A percentile compares a stretch with the other conserved stretches of the same genome.
Conservation (phyloP, 2,329 filamentous ascomycete genomes). For the Emergomyces pasteurianus region DNA sequence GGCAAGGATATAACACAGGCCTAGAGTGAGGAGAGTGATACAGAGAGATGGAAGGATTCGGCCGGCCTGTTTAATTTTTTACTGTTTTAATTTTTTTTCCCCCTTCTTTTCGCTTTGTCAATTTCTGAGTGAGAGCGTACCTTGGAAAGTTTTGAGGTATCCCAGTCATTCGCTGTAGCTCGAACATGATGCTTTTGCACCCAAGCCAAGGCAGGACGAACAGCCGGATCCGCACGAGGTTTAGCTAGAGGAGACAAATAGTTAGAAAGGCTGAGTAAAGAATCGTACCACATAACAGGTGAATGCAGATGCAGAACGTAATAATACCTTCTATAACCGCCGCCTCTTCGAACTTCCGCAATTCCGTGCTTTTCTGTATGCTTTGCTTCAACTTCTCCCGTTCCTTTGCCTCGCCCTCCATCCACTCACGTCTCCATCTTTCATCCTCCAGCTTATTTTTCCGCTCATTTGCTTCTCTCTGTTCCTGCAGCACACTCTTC, state of each 20-base stretch:
- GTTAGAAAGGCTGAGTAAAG: not conserved
- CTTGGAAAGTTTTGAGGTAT: conserved; percentile 24
- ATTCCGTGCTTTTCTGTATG: conserved; percentile 22
- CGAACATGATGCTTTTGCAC: conserved; percentile 31
- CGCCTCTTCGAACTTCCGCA: conserved; percentile 25
- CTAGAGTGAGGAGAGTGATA: conserved; percentile 27
- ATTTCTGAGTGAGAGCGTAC: conserved; percentile 14
- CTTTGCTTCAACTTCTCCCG: conserved; percentile 21
- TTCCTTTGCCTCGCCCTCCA: conserved; percentile 38
- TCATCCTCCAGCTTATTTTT: conserved; percentile 33
- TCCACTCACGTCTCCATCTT: conserved; percentile 40
- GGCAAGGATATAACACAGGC: conserved; percentile 33
- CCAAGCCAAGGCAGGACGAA: conserved; percentile 31
- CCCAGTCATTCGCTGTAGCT: conserved; percentile 23
- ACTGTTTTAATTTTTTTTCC: not conserved
- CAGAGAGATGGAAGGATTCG: conserved; percentile 38
- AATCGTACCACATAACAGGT: not conserved
- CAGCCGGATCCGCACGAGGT: conserved; percentile 28
- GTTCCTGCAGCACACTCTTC: conserved; percentile 30
- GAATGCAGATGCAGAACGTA: not conserved
- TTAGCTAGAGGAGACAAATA: conserved; percentile 18
- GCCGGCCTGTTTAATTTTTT: conserved; percentile 19
- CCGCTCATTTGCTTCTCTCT: conserved; percentile 29
- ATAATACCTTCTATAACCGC: conserved; percentile 25
- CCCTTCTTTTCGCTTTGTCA: not conserved